Evolutionary conservation across 75 land plant species (phyloP), one percentile per base, ranked within the genome.

Genomic region (Larix kaempferi): DNA sequence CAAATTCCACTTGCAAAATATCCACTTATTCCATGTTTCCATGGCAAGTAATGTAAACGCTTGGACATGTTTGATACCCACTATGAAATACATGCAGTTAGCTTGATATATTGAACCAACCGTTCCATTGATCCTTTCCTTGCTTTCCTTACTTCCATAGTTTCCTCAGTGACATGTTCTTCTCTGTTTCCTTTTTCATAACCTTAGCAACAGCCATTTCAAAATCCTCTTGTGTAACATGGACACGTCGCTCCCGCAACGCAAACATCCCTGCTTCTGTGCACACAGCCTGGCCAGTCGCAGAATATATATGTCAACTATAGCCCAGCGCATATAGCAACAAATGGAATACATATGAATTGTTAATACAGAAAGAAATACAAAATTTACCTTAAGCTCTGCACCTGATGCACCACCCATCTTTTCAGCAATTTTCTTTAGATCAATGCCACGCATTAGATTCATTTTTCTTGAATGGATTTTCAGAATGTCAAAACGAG

Each of bases 201-300:
- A 96, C 99, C 83, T 96, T 96, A 7, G 99, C 99, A 22, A 96
- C 99, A 21, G 99, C 97, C 99, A 96, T 96, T 87, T 96, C 99
- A 75, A 96, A 96, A 69, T 96, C 99, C 77, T 96, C 99, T 77
- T 96, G 99, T 2, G 99, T 96, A 21, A 96, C 99, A 76, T 96
- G 99, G 22, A 96, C 94, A 61, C 99, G 93, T 59, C 99, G 85
- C 81, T 96, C 99, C 57, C 99, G 89, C 65, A 96, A 78, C 54
- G 99, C 99, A 89, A 96, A 96, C 99, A 96, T 96, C 4, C 99
- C 99, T 33, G 99, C 99, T 81, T 96, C 99, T 71, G 99, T 96
- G 90, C 99, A 96, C n/a, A 96, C 99, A 67, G 99, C 92, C 99
- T 96, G 86, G 39, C 57, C 67, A 59, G 21, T 52, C 7, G n/a